Percentiles rank a stretch among this genome's conserved stretches.
Evolutionary conservation across 306 rosid species (phyloP).

Genomic region (Pterocarpus santalinus): DNA sequence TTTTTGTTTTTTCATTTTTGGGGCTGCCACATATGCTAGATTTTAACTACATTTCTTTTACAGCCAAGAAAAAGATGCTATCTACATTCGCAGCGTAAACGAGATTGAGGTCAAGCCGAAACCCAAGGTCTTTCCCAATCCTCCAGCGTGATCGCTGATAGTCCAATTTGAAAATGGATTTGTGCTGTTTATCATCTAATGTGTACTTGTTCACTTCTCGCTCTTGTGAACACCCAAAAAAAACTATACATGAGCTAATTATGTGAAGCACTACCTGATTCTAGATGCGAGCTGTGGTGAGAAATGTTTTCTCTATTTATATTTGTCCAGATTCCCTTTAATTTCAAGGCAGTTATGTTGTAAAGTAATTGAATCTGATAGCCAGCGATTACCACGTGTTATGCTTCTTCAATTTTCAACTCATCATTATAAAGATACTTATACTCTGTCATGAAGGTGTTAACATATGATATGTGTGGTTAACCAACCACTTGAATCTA

Average conservation of each 20-base stretch:
- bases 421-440: neutral
- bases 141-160: slow-evolving; percentile 58
- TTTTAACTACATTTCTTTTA: slow-evolving; percentile 46
- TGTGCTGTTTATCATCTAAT: neutral
- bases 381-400: neutral
- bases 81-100: slow-evolving; percentile 85
- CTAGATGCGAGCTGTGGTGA: slow-evolving; percentile 8
- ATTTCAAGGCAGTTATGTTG: neutral
- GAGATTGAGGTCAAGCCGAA: slow-evolving; percentile 99
- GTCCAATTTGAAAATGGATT: slow-evolving; percentile 20
- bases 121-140: slow-evolving; percentile 88
- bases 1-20: slow-evolving; percentile 35
- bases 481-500: slow-evolving; percentile 11
- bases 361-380: slow-evolving; percentile 6
- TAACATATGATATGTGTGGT: neutral
- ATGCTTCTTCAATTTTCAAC: neutral
- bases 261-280: slow-evolving; percentile 31
- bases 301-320: neutral
- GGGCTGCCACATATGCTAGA: neutral
- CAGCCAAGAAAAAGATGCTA: slow-evolving; percentile 92
- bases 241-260: slow-evolving; percentile 13
- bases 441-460: neutral
- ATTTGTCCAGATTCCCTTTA: neutral
- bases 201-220: slow-evolving; percentile 36
- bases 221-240: slow-evolving; percentile 29